Evolutionary conservation across 495 filamentous ascomycete genomes (phyloP), one percentile per base, ranked within the genome.

Genomic region (Aspergillus affinis): DNA sequence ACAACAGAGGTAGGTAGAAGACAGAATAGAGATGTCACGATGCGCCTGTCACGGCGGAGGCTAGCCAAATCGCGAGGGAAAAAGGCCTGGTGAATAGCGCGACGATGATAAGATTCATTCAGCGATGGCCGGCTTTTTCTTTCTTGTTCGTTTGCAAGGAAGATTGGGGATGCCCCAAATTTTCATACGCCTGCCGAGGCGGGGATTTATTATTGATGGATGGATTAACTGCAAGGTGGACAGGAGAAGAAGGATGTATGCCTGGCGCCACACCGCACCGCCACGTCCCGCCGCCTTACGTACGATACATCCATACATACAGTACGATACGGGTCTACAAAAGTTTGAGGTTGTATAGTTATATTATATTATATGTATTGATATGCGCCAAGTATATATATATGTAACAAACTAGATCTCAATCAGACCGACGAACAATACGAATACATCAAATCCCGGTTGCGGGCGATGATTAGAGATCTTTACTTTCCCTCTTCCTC

Each of bases 51-150:
- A 57, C 50, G 56, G 52, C 63, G 51, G 55, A 49, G 55, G 59
- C 60, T 57, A 59, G 56, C 59, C 59, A 53, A 65, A 57, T 53
- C 44, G 56, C 30, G 54, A 60, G 23, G 54, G 51, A 9, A 29
- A 57, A 53, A 6, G 21, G 7, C 17, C n/a, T 54, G n/a, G 27
- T 8, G 10, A 13, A 48, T 48, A 48, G 46, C 30, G 13, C 4
- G 7, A 48, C n/a, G 1, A 6, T 6, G 46, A 27, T 7, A 20
- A 26, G 20, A 23, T 6, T 6, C n/a, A 21, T 51, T 51, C 49
- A 51, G 46, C 9, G 30, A 12, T 32, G 30, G 30, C 30, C 30
- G 6, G 30, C 29, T 32, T 32, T 4, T 32, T 32, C 30, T 12
- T 32, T 32, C 7, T 2, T 32, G 3, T 8, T 32, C 1, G 30